Conservation (phyloP, 208 protist genomes). For the Trypanosoma caninum region DNA sequence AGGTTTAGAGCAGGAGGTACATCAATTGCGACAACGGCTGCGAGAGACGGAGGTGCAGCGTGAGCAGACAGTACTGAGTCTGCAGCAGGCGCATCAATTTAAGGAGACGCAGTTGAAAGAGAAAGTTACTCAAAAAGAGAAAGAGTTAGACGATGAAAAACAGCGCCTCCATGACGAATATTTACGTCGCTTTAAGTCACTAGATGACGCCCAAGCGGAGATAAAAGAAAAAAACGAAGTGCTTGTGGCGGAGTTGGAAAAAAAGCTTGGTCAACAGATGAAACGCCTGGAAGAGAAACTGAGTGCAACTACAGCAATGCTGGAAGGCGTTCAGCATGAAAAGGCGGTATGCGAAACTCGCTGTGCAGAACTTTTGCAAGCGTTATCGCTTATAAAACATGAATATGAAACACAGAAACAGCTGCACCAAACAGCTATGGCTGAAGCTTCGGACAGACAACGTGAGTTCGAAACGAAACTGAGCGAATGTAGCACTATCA, state of each 20-base stretch:
- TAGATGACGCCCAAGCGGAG: conserved; percentile 45
- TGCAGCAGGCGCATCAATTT: conserved; percentile 43
- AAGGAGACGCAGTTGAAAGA: conserved; percentile 57
- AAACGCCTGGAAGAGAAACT: conserved; percentile 32
- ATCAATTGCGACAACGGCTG: conserved; percentile 40
- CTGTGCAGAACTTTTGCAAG: conserved; percentile 25
- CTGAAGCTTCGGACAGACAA: conserved; percentile 28
- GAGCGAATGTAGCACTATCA: conserved; percentile 29
- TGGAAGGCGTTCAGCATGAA: conserved; percentile 29
- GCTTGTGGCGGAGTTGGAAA: conserved; percentile 26
- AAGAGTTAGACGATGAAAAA: conserved; percentile 54
- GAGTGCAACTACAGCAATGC: conserved; percentile 12
- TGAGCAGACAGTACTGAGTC: conserved; percentile 32
- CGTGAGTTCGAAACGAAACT: conserved; percentile 18
- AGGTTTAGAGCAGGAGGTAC: conserved; percentile 35
- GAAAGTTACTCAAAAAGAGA: conserved; percentile 31
- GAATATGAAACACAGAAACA: conserved; percentile 35
- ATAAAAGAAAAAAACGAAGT: conserved; percentile 29
- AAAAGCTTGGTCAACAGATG: conserved; percentile 14
- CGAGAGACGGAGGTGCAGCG: conserved; percentile 59
- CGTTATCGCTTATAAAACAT: conserved; percentile 27
- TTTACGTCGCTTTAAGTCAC: conserved; percentile 32
- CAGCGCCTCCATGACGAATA: conserved; percentile 63
- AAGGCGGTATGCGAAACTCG: conserved; percentile 17
- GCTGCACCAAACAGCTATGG: conserved; percentile 23